Percentiles rank a stretch among this genome's conserved stretches.
Evolutionary conservation across 805 yeast genomes (phyloP).

Genomic region (Yamadazyma scolyti): DNA sequence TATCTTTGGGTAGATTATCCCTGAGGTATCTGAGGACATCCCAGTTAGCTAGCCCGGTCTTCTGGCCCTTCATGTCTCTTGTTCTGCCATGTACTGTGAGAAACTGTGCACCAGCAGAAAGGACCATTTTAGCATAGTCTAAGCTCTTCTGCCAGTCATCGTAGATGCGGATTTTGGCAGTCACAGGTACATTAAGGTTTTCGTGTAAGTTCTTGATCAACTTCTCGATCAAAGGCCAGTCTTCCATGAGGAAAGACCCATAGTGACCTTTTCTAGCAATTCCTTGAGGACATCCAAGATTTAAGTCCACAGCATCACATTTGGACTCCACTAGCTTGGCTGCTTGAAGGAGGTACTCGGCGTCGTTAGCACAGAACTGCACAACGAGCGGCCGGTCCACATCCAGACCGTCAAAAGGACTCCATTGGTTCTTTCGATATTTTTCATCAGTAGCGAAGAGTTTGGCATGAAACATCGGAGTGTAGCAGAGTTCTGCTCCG

Average conservation of each 20-base stretch:
- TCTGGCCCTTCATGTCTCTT: slow-evolving; percentile 96
- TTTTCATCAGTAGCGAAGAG: slow-evolving; percentile 81
- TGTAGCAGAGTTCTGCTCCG: slow-evolving; percentile 92
- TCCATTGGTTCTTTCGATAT: slow-evolving; percentile 74
- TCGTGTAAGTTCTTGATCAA: slow-evolving; percentile 72
- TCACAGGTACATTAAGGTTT: slow-evolving; percentile 79
- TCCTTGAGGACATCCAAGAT: slow-evolving; percentile 97
- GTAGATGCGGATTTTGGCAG: slow-evolving; percentile 91
- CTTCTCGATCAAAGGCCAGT: slow-evolving; percentile 78
- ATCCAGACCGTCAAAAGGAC: slow-evolving; percentile 62
- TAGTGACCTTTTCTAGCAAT: slow-evolving; percentile 93
- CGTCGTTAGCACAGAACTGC: slow-evolving; percentile 96
- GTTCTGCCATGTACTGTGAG: slow-evolving; percentile 94
- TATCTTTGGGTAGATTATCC: slow-evolving; percentile 72
- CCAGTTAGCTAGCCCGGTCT: slow-evolving; percentile 97
- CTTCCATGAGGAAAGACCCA: slow-evolving; percentile 96
- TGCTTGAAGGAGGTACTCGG: slow-evolving; percentile 76
- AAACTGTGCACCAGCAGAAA: slow-evolving; percentile 93
- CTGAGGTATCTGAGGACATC: slow-evolving; percentile 65
- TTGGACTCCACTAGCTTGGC: slow-evolving; percentile 74
- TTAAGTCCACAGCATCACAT: slow-evolving; percentile 95
- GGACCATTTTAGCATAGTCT: slow-evolving; percentile 82
- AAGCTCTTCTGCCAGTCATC: slow-evolving; percentile 81
- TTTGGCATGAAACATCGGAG: slow-evolving; percentile 96
- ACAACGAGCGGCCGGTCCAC: slow-evolving; percentile 84